phyloP scores from a whole-genome alignment of 495 filamentous ascomycete genomes.

The Haplographium delicatum region DNA sequence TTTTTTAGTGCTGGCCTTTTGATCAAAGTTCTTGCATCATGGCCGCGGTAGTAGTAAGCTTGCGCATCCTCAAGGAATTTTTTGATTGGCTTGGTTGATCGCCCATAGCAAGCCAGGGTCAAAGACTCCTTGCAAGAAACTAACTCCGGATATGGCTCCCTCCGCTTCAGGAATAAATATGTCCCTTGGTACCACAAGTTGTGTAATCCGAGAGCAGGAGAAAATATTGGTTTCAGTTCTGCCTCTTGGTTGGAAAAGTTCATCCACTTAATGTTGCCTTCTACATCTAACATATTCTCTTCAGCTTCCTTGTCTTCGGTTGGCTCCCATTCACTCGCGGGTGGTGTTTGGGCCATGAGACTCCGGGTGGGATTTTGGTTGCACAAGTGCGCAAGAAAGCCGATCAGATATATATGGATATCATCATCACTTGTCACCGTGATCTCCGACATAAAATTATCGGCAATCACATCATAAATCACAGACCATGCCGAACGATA shows the following conservation, averaged over 20 bases:
- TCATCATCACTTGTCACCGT: constrained; percentile 52
- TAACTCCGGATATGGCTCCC: constrained; percentile 24
- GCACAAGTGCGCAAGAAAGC: constrained; percentile 53
- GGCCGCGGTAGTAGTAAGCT: constrained; percentile 40
- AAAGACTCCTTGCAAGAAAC: constrained; percentile 33
- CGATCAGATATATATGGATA: constrained; percentile 55
- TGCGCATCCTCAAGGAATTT: constrained; percentile 51
- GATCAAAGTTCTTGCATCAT: constrained; percentile 44
- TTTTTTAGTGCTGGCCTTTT: constrained; percentile 37
- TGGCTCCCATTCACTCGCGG: constrained; percentile 46
- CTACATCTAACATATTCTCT: constrained; percentile 15
- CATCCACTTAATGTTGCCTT: constrained; percentile 24
- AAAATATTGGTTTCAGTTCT: constrained; percentile 41
- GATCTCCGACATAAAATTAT: constrained; percentile 50
- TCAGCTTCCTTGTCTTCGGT: constrained; percentile 32
- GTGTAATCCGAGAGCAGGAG: constrained; percentile 42
- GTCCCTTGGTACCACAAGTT: constrained; percentile 36
- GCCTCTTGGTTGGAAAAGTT: constrained; percentile 27
- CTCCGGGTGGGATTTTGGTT: constrained; percentile 46
- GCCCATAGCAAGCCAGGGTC: constrained; percentile 41
- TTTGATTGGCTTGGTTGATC: constrained; percentile 57
- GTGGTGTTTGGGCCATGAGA: constrained; percentile 52
- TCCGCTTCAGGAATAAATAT: constrained; percentile 34
- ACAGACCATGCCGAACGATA: constrained; percentile 23
- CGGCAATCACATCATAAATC: constrained; percentile 25